These are phyloP conservation scores for Geotrichum fermentans DNA, from an alignment of 1,139 yeast genomes.

Conservation along the genomic window DNA sequence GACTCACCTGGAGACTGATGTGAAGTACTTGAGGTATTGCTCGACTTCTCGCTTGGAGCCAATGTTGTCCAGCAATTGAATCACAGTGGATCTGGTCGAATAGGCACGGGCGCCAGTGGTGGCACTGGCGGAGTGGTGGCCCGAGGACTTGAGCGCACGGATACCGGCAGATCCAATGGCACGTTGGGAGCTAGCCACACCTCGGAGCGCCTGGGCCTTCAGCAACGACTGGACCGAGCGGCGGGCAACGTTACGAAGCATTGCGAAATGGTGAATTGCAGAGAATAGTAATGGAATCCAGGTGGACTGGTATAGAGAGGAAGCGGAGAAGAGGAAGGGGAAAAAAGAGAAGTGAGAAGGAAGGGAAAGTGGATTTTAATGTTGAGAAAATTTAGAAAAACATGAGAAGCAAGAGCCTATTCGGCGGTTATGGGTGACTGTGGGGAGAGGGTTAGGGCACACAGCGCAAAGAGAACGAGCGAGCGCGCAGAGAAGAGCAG, in stretches of 20 bases:
- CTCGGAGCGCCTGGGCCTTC: slow-evolving; percentile 13
- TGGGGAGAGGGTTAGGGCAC: slow-evolving; percentile 3
- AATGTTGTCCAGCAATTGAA: slow-evolving; percentile 87
- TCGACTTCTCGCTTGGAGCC: slow-evolving; percentile 97
- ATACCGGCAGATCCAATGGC: slow-evolving; percentile 7
- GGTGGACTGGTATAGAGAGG: too few species aligned
- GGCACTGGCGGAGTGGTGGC: not conserved
- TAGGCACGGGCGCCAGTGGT: slow-evolving; percentile 20
- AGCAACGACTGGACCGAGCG: slow-evolving; percentile 16
- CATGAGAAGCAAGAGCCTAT: not conserved
- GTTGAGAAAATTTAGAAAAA: too few species aligned
- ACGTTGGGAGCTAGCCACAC: slow-evolving; percentile 8
- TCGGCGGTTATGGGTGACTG: not conserved
- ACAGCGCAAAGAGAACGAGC: too few species aligned
- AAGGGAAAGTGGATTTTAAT: too few species aligned
- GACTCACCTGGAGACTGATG: slow-evolving; percentile 57
- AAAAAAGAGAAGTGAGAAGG: not conserved
- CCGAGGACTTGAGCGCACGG: not conserved
- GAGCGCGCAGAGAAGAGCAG: not conserved
- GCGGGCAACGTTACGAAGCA: slow-evolving; percentile 20
- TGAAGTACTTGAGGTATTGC: slow-evolving; percentile 91
- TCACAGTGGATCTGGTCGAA: slow-evolving; percentile 88
- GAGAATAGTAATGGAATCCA: not conserved
- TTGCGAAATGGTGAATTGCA: too few species aligned
- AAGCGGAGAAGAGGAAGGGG: not conserved